phyloP scores from a whole-genome alignment of 208 protist species.

The Trypanosoma boissoni region DNA sequence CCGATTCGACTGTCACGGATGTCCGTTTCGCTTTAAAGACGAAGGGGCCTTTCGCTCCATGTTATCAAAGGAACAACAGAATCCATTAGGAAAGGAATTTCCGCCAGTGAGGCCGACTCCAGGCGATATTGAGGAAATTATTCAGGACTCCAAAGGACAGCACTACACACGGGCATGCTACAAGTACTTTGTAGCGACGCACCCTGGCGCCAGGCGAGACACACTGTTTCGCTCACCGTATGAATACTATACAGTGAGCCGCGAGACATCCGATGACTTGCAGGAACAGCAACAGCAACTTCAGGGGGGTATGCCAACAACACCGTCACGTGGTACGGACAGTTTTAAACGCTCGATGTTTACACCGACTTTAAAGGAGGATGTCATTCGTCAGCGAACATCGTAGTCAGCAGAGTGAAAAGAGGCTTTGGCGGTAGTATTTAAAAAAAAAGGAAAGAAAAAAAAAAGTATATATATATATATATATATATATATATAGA shows the following conservation, averaged over 20 bases:
- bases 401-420: neutral
- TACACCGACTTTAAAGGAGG: conserved; percentile 41
- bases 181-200: conserved; percentile 90
- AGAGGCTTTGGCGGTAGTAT: too few relatives aligned
- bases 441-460: conserved; percentile 12
- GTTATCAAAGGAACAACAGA: conserved; percentile 46
- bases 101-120: conserved; percentile 34
- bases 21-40: conserved; percentile 86
- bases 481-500: conserved; percentile 6
- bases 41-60: conserved; percentile 60
- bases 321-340: conserved; percentile 18
- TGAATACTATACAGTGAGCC: conserved; percentile 79
- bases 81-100: conserved; percentile 53
- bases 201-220: conserved; percentile 70
- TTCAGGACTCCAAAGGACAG: conserved; percentile 76
- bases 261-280: conserved; percentile 34
- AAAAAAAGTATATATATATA: conserved; percentile 13
- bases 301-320: conserved; percentile 4
- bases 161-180: conserved; percentile 91
- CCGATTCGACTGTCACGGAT: conserved; percentile 87
- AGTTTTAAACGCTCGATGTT: conserved; percentile 30
- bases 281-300: conserved; percentile 8
- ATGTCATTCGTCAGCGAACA: conserved; percentile 36
- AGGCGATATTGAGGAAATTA: conserved; percentile 86
- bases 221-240: conserved; percentile 86